Evolutionary conservation across 306 rosid species (phyloP), one percentile per base, ranked within the genome.

Genomic region (Dalbergia cochinchinensis): DNA sequence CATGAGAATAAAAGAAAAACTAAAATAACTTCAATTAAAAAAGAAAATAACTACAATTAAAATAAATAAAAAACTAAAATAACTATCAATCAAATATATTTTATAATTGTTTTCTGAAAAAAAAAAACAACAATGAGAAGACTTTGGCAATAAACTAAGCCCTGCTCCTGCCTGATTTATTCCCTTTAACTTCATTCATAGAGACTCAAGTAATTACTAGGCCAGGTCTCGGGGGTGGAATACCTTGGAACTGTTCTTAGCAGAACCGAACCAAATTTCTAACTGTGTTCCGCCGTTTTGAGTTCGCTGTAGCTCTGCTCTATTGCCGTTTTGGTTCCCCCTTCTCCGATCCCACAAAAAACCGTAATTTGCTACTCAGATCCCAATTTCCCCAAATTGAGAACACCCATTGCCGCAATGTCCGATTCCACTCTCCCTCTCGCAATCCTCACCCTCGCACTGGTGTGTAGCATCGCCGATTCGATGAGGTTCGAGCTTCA

Each of bases 401-500:
- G 69, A 35, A 73, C 59, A n/a, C 11, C n/a, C 3, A 37, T 65
- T 18, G 33, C 10, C 18, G 51, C 82, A 78, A 91, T 89, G 92
- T 73, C 31, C 26, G 60, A 78, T 51, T 51, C 66, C 22, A 67
- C 80, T 76, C 77, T 73, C 63, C 26, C 82, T 63, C 47, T 77
- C n/a, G 47, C 78, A 22, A 12, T 82, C 83, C 77, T 87, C 42
- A 65, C 80, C 67, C 14, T 90, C 0, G 78, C 83, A 11, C 53
- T 81, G 13, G 54, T 84, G 68, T 85, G 60, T 18, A 37, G 82
- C 63, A 1, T 83, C 54, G 86, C 72, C 12, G 63, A 76, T 53
- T 85, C 92, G 15, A 85, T 89, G 94, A 87, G 94, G 14, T 91
- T 91, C 86, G 97, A 94, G 70, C 86, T 94, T 22, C 78, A 12